Conservation (phyloP, 805 yeast genomes). For the Maudiozyma barnettii region DNA sequence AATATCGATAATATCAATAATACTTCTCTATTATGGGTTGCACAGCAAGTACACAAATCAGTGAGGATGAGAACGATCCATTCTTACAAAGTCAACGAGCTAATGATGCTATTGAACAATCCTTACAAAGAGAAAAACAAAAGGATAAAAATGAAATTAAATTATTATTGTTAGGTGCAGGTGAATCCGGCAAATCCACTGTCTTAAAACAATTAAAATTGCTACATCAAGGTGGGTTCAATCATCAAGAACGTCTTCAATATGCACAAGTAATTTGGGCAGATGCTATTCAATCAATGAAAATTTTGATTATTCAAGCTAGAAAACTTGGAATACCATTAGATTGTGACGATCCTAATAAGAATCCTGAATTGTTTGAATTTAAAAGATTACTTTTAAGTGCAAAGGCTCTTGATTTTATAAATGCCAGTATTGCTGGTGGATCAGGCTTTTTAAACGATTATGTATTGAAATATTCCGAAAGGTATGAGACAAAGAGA, state of each 20-base stretch:
- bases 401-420: constrained; percentile 49
- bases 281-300: constrained; percentile 80
- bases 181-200: constrained; percentile 91
- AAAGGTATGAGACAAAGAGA: constrained; percentile 43
- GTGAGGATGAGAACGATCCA: constrained; percentile 40
- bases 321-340: constrained; percentile 52
- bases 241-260: constrained; percentile 65
- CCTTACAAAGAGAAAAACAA: constrained; percentile 43
- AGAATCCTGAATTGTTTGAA: constrained; percentile 34
- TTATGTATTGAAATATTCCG: constrained; percentile 53
- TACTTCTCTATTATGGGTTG: constrained; percentile 57
- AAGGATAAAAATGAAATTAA: constrained; percentile 53
- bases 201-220: constrained; percentile 82
- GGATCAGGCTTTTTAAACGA: constrained; percentile 54
- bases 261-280: constrained; percentile 88
- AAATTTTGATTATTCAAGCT: constrained; percentile 66
- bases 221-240: constrained; percentile 77
- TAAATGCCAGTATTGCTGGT: constrained; percentile 60
- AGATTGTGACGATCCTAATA: constrained; percentile 49
- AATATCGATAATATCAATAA: background rate
- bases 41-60: constrained; percentile 38
- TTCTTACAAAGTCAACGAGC: constrained; percentile 44
- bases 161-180: constrained; percentile 79
- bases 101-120: constrained; percentile 57
- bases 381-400: constrained; percentile 43